A percentile compares a stretch with the other conserved stretches of the same genome.
These are phyloP conservation scores for Cyberlindnera saturnus DNA, from an alignment of 805 yeast species.

Conservation along the genomic window DNA sequence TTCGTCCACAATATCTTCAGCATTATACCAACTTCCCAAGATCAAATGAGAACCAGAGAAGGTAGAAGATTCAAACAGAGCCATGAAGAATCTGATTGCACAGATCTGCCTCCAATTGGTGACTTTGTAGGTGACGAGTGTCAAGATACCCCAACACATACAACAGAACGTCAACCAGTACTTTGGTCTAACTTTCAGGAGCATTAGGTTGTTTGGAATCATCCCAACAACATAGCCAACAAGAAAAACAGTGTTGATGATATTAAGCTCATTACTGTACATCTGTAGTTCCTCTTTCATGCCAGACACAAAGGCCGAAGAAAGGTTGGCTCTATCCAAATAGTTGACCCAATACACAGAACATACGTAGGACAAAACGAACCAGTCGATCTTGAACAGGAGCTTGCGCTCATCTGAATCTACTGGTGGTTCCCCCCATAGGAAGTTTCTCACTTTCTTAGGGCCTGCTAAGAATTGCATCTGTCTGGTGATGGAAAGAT, in stretches of 20 bases:
- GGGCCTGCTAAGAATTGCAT: background rate
- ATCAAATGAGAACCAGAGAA: slow-evolving; percentile 50
- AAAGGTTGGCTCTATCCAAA: slow-evolving; percentile 49
- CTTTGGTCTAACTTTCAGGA: slow-evolving; percentile 47
- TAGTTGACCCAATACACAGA: slow-evolving; percentile 37
- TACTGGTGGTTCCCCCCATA: slow-evolving; percentile 23
- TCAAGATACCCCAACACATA: slow-evolving; percentile 50
- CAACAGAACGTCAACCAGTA: slow-evolving; percentile 51
- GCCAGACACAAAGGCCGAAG: slow-evolving; percentile 59
- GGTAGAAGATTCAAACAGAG: slow-evolving; percentile 53
- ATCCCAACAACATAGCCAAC: slow-evolving; percentile 58
- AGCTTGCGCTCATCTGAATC: slow-evolving; percentile 17
- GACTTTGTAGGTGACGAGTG: slow-evolving; percentile 45
- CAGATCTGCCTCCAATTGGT: slow-evolving; percentile 43
- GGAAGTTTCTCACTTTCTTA: slow-evolving; percentile 13
- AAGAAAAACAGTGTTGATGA: slow-evolving; percentile 49
- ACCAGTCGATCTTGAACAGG: slow-evolving; percentile 22
- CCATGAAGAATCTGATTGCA: slow-evolving; percentile 55
- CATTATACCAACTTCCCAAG: slow-evolving; percentile 47
- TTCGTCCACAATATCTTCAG: slow-evolving; percentile 24
- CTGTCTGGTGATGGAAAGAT: too few relatives aligned
- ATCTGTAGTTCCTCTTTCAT: slow-evolving; percentile 51
- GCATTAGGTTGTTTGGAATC: slow-evolving; percentile 53
- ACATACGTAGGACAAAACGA: slow-evolving; percentile 19
- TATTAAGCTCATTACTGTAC: slow-evolving; percentile 43